Conservation (phyloP, 139 green algal species). For the Closterium sp. region DNA sequence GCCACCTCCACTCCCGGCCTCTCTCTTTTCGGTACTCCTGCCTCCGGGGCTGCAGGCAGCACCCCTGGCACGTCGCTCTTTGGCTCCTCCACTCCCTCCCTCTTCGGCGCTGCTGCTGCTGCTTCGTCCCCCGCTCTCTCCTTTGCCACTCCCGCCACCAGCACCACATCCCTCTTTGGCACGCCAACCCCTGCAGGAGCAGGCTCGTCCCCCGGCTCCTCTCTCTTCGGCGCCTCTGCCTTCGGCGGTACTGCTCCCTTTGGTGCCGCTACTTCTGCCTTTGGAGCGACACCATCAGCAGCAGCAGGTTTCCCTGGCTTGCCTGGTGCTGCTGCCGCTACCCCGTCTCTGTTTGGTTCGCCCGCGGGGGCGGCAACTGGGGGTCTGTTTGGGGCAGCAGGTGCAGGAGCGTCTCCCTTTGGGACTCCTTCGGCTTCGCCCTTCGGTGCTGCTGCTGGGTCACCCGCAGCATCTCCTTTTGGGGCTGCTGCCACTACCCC, state of each 20-base stretch:
- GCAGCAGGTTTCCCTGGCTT: too few species aligned
- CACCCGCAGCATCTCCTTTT: background rate
- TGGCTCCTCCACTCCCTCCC: background rate
- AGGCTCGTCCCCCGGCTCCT: background rate
- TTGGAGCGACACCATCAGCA: background rate
- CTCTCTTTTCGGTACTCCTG: background rate
- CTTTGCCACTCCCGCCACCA: background rate
- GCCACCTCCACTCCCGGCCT: background rate
- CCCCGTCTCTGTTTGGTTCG: background rate
- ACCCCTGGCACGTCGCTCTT: background rate
- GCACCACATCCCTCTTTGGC: background rate
- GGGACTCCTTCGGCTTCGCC: background rate
- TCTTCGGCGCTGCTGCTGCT: background rate
- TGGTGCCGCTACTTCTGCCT: too few species aligned
- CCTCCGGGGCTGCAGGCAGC: background rate
- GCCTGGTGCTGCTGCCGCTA: background rate
- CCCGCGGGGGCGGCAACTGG: background rate
- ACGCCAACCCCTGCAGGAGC: background rate
- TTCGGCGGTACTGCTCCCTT: background rate
- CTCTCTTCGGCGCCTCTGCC: background rate
- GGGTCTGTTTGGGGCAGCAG: background rate
- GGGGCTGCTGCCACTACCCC: too few species aligned
- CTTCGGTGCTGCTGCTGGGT: background rate
- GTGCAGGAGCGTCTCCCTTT: background rate
- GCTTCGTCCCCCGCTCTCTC: background rate